A percentile compares a stretch with the other conserved stretches of the same genome.
phyloP scores from a whole-genome alignment of 352 stramenopile species.

The Lagenidium giganteum region DNA sequence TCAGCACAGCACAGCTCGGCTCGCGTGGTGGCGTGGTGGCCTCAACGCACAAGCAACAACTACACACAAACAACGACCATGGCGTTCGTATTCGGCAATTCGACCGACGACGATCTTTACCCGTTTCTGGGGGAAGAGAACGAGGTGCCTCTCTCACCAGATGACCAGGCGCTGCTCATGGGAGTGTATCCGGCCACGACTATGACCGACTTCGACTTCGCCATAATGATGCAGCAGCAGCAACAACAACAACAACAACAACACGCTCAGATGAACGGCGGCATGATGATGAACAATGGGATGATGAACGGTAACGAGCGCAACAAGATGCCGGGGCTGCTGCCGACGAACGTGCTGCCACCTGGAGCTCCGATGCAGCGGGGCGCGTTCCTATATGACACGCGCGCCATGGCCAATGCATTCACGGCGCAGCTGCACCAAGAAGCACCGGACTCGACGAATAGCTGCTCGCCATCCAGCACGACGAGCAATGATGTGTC shows the following conservation, averaged over 20 bases:
- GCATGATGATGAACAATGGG: slow-evolving; percentile 14
- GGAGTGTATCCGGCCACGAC: slow-evolving; percentile 45
- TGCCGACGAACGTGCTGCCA: slow-evolving; percentile 20
- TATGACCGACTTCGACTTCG: slow-evolving; percentile 63
- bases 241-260: slow-evolving; percentile 7
- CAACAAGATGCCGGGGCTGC: slow-evolving; percentile 23
- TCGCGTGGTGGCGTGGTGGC: no score
- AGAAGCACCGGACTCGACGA: slow-evolving; percentile 2
- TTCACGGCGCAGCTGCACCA: slow-evolving; percentile 28
- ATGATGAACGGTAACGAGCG: slow-evolving; percentile 11
- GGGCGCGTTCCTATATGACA: no score
- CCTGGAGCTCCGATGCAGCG: no score
- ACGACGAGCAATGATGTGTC: slow-evolving; percentile 27
- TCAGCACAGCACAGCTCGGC: no score
- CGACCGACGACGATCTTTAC: slow-evolving; percentile 52
- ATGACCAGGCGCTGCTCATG: slow-evolving; percentile 52
- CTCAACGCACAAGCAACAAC: no score
- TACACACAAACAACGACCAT: slow-evolving; percentile 16
- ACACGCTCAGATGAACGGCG: background rate
- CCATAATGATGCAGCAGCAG: slow-evolving; percentile 43
- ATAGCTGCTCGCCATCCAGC: slow-evolving; percentile 34
- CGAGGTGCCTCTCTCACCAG: slow-evolving; percentile 29
- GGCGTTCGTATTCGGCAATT: slow-evolving; percentile 45
- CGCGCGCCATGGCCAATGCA: slow-evolving; percentile 10
- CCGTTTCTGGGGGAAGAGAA: slow-evolving; percentile 35